Evolutionary conservation across 805 yeast species (phyloP), one percentile per base, ranked within the genome.

Genomic region (Kodamaea fukazawae): DNA sequence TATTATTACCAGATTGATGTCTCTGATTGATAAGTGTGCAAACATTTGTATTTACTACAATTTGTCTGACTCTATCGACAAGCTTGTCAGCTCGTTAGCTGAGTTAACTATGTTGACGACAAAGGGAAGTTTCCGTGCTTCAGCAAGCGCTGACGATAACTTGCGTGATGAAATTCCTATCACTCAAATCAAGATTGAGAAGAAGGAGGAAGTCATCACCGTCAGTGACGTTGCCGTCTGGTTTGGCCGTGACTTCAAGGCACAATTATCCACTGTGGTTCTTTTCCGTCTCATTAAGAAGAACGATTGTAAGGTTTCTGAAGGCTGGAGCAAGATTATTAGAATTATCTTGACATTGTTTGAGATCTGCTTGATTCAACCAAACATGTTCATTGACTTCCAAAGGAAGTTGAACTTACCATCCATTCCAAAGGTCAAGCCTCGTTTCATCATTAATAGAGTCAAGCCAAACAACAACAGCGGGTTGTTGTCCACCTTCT

Each of bases 241-340:
- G 58, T 82, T 93, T 56, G 99, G 99, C 5, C 73, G 83, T 34
- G 93, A 89, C 54, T 86, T 87, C 65, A 88, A 90, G 54, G 96
- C 96, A 0, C 99, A 95, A 56, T 66, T 91, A 45, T 83, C 96
- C 9, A 75, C 89, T 2, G 89, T 90, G 36, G 91, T 91, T 1
- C 67, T 91, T 35, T 89, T 91, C 68, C 72, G 95, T 46, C 76
- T 91, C 23, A 63, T 86, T 22, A 78, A 79, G 47, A 76, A 79
- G 48, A 79, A 79, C 22, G 70, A 71, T 16, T 70, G 75, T 37
- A 60, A 62, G 28, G 72, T 79, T 4, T 61, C 81, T 3, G 55
- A 65, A 3, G 66, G 81, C 8, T 89, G 96, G 96, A 55, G 60
- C 7, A 65, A 74, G 14, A 63, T 88, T 4, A 53, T 85, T 10